Evolutionary conservation across 2,329 filamentous ascomycete species (phyloP), one percentile per base, ranked within the genome.

Genomic region (Ophiocordyceps camponoti-saundersi): DNA sequence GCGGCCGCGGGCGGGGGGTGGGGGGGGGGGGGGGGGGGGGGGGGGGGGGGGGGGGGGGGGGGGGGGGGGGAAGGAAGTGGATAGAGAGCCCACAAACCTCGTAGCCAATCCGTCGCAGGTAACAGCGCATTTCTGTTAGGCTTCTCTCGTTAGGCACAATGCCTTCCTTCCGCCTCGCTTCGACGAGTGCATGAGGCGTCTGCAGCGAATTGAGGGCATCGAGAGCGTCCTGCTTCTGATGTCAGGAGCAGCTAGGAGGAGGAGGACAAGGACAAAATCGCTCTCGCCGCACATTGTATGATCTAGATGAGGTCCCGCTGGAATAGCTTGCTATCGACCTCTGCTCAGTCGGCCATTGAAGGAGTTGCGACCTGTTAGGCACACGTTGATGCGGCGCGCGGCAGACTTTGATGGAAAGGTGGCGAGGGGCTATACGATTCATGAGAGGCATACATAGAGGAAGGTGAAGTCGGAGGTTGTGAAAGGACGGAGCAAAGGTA

Each of bases 121-220:
- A 94, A 50, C 79, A 74, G 53, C 78, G 72, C 78, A 93, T 93
- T 62, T 95, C 85, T 3, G 77, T 75, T 44, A 92, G 79, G 10
- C 84, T 69, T 48, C 71, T 70, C 49, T 77, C 71, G 62, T 92
- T 84, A 56, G 85, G 79, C 26, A 72, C 75, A 51, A 79, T 68
- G 20, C 86, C 84, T 18, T 82, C 82, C 60, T 85, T 85, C 47
- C 79, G 75, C 46, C 92, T 80, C 45, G 82, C 79, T 59, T 94
- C 80, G 18, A 95, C 75, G 46, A 87, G 75, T 44, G 82, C 77
- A 59, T 82, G 90, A 46, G 94, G 93, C 41, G 85, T 87, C 63
- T 98, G 92, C 45, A 96, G 78, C 42, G 85, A 83, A 64, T 96
- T 96, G 58, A 96, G 76, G 39, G 84, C 79, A 54, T 79, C 71